Evolutionary conservation across 345 rosid species (phyloP).

Genomic region (Sonneratia caseolaris): DNA sequence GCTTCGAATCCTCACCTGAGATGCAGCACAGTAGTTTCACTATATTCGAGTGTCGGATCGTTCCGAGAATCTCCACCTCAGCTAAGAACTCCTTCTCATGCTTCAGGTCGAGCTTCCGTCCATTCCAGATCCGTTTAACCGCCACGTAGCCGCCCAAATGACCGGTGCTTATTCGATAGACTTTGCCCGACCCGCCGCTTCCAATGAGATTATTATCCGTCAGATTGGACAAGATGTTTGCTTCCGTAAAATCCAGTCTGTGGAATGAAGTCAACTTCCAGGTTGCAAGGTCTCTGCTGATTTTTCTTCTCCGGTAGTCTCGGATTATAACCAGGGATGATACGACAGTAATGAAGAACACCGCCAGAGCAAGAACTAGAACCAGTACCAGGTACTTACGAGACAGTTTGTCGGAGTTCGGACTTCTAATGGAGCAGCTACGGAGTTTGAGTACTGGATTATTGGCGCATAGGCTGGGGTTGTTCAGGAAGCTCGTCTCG

Average conservation of each 20-base stretch:
- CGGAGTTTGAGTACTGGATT: slow-evolving; percentile 41
- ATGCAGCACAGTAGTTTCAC: slow-evolving; percentile 80
- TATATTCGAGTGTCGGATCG: slow-evolving; percentile 70
- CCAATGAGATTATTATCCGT: slow-evolving; percentile 66
- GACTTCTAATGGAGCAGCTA: slow-evolving; percentile 26
- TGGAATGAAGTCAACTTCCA: slow-evolving; percentile 90
- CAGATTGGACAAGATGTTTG: slow-evolving; percentile 46
- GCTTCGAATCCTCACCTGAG: slow-evolving; percentile 71
- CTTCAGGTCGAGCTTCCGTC: slow-evolving; percentile 34
- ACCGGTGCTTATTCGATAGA: slow-evolving; percentile 41
- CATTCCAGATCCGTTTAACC: slow-evolving; percentile 75
- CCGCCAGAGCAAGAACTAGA: slow-evolving; percentile 27
- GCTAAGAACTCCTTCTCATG: slow-evolving; percentile 66
- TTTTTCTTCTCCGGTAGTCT: slow-evolving; percentile 36
- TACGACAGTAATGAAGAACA: slow-evolving; percentile 19
- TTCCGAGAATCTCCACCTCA: slow-evolving; percentile 68
- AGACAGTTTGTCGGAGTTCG: slow-evolving; percentile 23
- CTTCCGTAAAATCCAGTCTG: slow-evolving; percentile 49
- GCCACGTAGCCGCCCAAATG: slow-evolving; percentile 45
- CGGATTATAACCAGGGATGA: slow-evolving; percentile 32
- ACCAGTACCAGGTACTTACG: slow-evolving; percentile 37
- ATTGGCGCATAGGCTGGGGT: slow-evolving; percentile 49
- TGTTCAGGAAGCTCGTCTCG: slow-evolving; percentile 60
- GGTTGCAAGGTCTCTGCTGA: slow-evolving; percentile 21
- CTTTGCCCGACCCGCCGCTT: slow-evolving; percentile 91